These are phyloP conservation scores for Lasiodiplodia theobromae DNA, from an alignment of 2,329 filamentous ascomycete genomes.

Conservation along the genomic window DNA sequence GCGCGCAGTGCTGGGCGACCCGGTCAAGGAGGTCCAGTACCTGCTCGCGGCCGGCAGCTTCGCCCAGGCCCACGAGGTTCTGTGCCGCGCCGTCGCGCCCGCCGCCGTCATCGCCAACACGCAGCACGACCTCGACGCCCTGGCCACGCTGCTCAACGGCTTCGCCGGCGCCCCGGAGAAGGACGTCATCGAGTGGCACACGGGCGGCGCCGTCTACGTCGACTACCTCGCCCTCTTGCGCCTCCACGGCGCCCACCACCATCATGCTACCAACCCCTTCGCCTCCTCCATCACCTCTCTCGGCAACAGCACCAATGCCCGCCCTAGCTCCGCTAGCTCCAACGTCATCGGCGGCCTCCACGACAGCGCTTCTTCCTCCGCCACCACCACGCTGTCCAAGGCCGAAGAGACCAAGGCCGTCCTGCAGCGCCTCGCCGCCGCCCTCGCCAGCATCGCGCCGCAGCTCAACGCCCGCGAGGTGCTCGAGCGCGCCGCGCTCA, in stretches of 20 bases:
- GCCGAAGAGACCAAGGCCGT: background rate
- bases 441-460: slow-evolving; percentile 49
- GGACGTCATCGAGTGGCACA: slow-evolving; percentile 68
- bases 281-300: slow-evolving; percentile 36
- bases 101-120: slow-evolving; percentile 68
- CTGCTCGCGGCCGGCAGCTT: slow-evolving; percentile 79
- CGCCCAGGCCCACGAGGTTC: slow-evolving; percentile 82
- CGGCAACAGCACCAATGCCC: background rate
- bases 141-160: slow-evolving; percentile 73
- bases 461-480: slow-evolving; percentile 54
- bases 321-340: slow-evolving; percentile 31
- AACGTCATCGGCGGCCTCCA: background rate
- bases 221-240: slow-evolving; percentile 63
- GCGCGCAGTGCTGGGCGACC: slow-evolving; percentile 73
- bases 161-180: slow-evolving; percentile 58
- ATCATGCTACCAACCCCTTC: slow-evolving; percentile 40
- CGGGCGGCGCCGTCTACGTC: slow-evolving; percentile 81
- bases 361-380: background rate
- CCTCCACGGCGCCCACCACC: slow-evolving; percentile 33
- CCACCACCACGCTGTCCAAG: background rate
- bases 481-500: slow-evolving; percentile 71
- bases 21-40: slow-evolving; percentile 75
- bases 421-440: slow-evolving; percentile 46
- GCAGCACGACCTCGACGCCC: slow-evolving; percentile 75
- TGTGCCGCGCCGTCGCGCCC: slow-evolving; percentile 82